Evolutionary conservation across 192 early-diverging fungal species (phyloP).

Genomic region (Entophlyctis luteolus): DNA sequence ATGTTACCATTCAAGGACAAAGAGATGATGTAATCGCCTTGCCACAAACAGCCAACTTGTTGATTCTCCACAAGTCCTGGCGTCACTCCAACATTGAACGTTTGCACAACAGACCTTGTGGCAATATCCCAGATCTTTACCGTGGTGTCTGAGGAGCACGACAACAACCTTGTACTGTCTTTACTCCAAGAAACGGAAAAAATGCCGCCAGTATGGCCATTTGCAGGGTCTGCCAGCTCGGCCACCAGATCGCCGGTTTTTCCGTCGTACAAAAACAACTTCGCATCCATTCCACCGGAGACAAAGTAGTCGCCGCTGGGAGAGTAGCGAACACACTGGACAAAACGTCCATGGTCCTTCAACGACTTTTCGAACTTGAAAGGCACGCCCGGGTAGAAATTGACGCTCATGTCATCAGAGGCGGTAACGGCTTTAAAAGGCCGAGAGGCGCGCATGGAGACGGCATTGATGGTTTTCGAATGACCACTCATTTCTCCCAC

Average conservation of each 20-base stretch:
- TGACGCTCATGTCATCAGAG: constrained; percentile 84
- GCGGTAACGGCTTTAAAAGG: constrained; percentile 90
- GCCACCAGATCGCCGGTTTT: constrained; percentile 75
- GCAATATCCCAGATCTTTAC: constrained; percentile 89
- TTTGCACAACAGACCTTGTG: constrained; percentile 51
- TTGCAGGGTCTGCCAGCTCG: constrained; percentile 39
- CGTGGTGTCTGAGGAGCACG: constrained; percentile 81
- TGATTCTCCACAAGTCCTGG: constrained; percentile 61
- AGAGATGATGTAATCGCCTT: constrained; percentile 66
- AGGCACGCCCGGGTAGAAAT: constrained; percentile 90
- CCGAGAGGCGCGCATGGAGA: constrained; percentile 80
- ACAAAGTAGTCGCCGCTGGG: constrained; percentile 79
- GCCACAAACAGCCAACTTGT: constrained; percentile 93
- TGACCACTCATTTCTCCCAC: constrained; percentile 90
- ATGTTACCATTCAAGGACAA: constrained; percentile 82
- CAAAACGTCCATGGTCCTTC: constrained; percentile 81
- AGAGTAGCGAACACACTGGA: constrained; percentile 82
- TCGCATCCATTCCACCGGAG: constrained; percentile 79
- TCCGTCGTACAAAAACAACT: constrained; percentile 91
- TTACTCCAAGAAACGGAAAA: constrained; percentile 85
- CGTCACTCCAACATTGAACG: constrained; percentile 27
- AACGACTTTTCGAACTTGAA: constrained; percentile 75
- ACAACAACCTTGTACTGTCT: constrained; percentile 69
- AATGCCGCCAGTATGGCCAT: constrained; percentile 71
- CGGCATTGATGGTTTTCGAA: constrained; percentile 80